These are phyloP conservation scores for Colletotrichum musicola DNA, from an alignment of 2,329 filamentous ascomycete genomes.

Conservation along the genomic window DNA sequence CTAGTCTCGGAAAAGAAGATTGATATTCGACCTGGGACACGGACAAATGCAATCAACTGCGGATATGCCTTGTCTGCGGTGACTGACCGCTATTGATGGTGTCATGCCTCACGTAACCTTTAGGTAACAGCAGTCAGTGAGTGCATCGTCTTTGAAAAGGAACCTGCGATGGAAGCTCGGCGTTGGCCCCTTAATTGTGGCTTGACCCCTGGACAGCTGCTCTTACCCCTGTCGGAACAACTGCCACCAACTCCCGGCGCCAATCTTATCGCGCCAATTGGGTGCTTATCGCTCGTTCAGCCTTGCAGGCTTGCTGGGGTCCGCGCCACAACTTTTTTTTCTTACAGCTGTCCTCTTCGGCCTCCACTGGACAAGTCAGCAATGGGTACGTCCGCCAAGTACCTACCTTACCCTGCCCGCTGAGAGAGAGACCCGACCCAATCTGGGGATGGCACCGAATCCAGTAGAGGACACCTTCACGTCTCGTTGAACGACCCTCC, in stretches of 20 bases:
- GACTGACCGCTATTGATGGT: slow-evolving; percentile 20
- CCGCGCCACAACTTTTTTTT: slow-evolving; percentile 31
- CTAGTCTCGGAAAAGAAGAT: neutral
- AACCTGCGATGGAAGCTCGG: slow-evolving; percentile 25
- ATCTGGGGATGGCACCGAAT: slow-evolving; percentile 31
- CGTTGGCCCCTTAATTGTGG: slow-evolving; percentile 27
- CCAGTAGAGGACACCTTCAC: slow-evolving; percentile 39
- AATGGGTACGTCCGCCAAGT: slow-evolving; percentile 12
- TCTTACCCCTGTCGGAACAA: slow-evolving; percentile 13
- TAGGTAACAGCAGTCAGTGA: slow-evolving; percentile 22
- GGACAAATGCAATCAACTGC: neutral
- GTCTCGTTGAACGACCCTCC: slow-evolving; percentile 25
- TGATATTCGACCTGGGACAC: neutral
- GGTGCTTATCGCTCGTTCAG: slow-evolving; percentile 27
- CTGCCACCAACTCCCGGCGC: slow-evolving; percentile 25
- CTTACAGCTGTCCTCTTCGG: slow-evolving; percentile 39
- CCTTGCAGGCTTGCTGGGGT: slow-evolving; percentile 20
- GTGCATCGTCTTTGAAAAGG: neutral
- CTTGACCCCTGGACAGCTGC: neutral
- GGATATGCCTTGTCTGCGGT: neutral
- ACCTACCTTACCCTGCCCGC: slow-evolving; percentile 17
- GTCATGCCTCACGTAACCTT: slow-evolving; percentile 33
- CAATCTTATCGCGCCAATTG: slow-evolving; percentile 36
- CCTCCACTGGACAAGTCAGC: slow-evolving; percentile 31
- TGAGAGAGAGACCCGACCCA: slow-evolving; percentile 20